Percentiles rank a stretch among this genome's conserved stretches.
These are phyloP conservation scores for Trichophyton benhamiae DNA, from an alignment of 2,329 filamentous ascomycete species.

Conservation along the genomic window DNA sequence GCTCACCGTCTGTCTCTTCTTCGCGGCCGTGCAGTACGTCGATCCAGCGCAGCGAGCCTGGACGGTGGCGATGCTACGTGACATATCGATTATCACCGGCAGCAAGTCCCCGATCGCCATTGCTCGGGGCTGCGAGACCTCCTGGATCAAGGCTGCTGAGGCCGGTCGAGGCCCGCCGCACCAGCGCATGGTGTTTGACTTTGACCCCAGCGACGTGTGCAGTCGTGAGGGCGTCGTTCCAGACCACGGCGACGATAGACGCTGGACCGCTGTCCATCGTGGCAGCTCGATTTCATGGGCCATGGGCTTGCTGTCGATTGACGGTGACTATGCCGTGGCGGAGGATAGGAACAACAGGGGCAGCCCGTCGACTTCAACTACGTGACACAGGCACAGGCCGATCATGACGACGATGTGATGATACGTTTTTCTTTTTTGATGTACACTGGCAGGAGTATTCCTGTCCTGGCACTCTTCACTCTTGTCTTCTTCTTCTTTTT, in stretches of 20 bases:
- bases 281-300: conserved; percentile 59
- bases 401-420: neutral
- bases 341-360: neutral
- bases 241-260: conserved; percentile 31
- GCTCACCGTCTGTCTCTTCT: conserved; percentile 69
- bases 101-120: conserved; percentile 78
- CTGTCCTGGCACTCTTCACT: no score
- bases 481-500: neutral
- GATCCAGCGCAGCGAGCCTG: conserved; percentile 61
- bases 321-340: conserved; percentile 45
- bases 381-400: neutral
- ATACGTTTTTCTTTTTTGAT: neutral
- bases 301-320: conserved; percentile 64
- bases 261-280: conserved; percentile 49
- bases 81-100: conserved; percentile 68
- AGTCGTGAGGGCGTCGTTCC: conserved; percentile 15
- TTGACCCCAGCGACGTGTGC: neutral
- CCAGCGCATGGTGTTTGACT: conserved; percentile 26
- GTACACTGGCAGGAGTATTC: neutral
- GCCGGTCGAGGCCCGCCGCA: conserved; percentile 69
- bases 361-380: no score
- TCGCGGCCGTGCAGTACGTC: conserved; percentile 70
- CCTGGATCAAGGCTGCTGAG: conserved; percentile 65
- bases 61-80: conserved; percentile 60
- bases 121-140: conserved; percentile 68